Conservation (phyloP, 2,329 filamentous ascomycete genomes). For the Microsporum audouinii region DNA sequence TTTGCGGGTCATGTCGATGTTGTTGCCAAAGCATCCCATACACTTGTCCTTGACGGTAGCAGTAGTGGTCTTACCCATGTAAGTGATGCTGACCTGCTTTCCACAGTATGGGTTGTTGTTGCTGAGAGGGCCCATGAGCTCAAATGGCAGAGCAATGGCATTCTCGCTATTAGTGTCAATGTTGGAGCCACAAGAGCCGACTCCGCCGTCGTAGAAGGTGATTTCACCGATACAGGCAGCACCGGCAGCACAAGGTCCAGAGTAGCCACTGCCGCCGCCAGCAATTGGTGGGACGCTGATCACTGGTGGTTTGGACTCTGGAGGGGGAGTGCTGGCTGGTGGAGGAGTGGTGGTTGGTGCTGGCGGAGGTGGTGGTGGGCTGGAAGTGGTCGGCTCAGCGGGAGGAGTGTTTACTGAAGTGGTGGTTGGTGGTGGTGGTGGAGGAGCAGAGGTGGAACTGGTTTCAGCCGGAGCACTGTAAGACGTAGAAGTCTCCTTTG, state of each 20-base stretch:
- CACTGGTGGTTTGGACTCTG: conserved; percentile 6
- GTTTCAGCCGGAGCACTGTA: neutral
- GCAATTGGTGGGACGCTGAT: conserved; percentile 5
- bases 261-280: conserved; percentile 11
- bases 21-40: conserved; percentile 47
- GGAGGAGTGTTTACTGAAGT: neutral
- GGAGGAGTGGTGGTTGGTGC: conserved; percentile 9
- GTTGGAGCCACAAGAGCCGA: conserved; percentile 57
- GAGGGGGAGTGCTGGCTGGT: conserved; percentile 15
- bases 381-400: neutral
- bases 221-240: conserved; percentile 47
- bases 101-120: conserved; percentile 63
- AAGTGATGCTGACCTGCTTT: conserved; percentile 52
- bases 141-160: conserved; percentile 58
- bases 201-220: conserved; percentile 61
- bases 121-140: conserved; percentile 51
- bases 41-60: conserved; percentile 65
- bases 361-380: conserved; percentile 4
- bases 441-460: neutral
- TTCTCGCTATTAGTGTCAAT: conserved; percentile 46
- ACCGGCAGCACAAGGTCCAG: conserved; percentile 19
- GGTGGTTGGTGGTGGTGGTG: conserved; percentile 5
- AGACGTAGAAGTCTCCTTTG: neutral
- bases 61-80: conserved; percentile 46
- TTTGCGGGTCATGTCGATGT: conserved; percentile 21